These are phyloP conservation scores for Sporopachydermia quercuum DNA, from an alignment of 805 yeast genomes.

Conservation along the genomic window DNA sequence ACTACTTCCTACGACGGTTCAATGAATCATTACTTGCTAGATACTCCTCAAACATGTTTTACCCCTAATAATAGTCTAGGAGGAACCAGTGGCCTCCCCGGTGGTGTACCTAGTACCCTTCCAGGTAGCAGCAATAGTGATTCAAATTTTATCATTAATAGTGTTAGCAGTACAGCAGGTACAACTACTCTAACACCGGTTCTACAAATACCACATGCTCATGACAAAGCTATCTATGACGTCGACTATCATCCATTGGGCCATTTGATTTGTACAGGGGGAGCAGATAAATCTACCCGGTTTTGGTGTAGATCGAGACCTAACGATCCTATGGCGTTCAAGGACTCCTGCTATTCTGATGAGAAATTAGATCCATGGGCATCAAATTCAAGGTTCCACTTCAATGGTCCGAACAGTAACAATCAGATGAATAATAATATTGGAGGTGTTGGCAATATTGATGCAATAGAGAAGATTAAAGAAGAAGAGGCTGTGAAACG, in stretches of 20 bases:
- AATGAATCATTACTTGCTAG: slow-evolving; percentile 59
- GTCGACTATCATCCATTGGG: slow-evolving; percentile 91
- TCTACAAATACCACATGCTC: slow-evolving; percentile 68
- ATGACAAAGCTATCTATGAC: slow-evolving; percentile 83
- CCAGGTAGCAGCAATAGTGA: not conserved
- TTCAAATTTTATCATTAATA: not conserved
- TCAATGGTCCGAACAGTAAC: slow-evolving; percentile 10
- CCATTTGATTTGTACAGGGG: slow-evolving; percentile 80
- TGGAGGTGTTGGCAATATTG: slow-evolving; percentile 11
- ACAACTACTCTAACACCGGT: slow-evolving; percentile 16
- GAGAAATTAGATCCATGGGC: slow-evolving; percentile 47
- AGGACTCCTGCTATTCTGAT: slow-evolving; percentile 67
- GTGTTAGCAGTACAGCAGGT: slow-evolving; percentile 7
- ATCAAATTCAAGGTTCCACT: too few relatives aligned
- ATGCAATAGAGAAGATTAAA: not conserved
- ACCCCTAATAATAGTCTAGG: slow-evolving; percentile 1
- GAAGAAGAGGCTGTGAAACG: not conserved
- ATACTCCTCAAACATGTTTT: slow-evolving; percentile 17
- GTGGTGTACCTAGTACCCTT: slow-evolving; percentile 1
- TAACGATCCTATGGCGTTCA: slow-evolving; percentile 68
- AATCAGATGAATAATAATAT: slow-evolving; percentile 20
- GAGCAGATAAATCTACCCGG: slow-evolving; percentile 82
- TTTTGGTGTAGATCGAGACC: slow-evolving; percentile 94
- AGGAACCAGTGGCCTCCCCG: not conserved
- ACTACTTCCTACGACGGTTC: slow-evolving; percentile 88